Base-by-base conservation (phyloP, 352 stramenopile species). In the Phytophthora chlamydospora region DNA sequence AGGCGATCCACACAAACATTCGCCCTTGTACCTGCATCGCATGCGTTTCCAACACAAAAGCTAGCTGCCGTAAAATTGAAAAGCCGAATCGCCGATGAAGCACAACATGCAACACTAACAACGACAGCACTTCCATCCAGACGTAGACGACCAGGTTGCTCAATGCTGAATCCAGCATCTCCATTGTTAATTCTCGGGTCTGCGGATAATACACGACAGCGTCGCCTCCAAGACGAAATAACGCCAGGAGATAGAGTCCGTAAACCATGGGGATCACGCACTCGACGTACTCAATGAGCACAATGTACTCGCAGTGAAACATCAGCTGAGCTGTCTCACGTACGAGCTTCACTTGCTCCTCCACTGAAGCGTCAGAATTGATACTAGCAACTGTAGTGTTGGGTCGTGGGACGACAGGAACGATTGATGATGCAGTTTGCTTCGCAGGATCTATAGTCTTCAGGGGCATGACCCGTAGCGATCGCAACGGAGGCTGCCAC, bases 1-100 rank as follows among this genome's bases (percentile, higher is more conserved):
- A 71, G 14, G 40, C 57, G 21, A 65, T 44, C 58, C 58, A 73
- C 29, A 66, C 40, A 31, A 76, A 56, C 13, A 76, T 21, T 2
- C 46, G 36, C 4, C 45, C 43, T n/a, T 76, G 68, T 5, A 76
- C 38, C 17, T 62, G 42, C 19, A 58, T 48, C 1, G 31, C 24
- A 9, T 76, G 60, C 0, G 27, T 72, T 51, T 80, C 68, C 4
- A 80, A 43, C 31, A 80, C 68, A 41, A 80, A 78, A 3, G 58
- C 72, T 4, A 80, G 39, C 29, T 65, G 45, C 32, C 66, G 59
- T 7, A 72, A 3, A 27, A 54, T 41, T 4, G 51, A 58, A 19
- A 63, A 64, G 4, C 40, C 52, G 29, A 75, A 71, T 16, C 58
- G 49, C 0, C 47, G 61, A 4, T 39, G 19, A 9, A 81, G 27